Conservation (phyloP, 768 basidiomycete species). For the Crucibulum laeve region DNA sequence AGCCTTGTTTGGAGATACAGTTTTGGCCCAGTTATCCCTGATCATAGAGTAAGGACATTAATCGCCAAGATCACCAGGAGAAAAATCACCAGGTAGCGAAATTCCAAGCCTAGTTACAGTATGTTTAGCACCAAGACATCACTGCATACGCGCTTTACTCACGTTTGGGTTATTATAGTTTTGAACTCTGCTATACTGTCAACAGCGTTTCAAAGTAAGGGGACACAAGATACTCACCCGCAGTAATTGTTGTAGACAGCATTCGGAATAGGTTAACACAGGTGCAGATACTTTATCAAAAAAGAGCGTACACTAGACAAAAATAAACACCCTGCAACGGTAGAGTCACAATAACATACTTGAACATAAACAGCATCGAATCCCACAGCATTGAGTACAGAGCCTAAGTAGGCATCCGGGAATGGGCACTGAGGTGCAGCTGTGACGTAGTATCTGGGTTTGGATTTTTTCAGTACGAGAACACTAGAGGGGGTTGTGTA, state of each 20-base stretch:
- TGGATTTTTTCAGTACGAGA: conserved; percentile 7
- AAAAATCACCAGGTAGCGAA: conserved; percentile 36
- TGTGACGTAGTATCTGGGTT: conserved; percentile 49
- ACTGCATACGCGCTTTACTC: conserved; percentile 9
- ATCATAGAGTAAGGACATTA: neutral
- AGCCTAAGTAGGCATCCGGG: conserved; percentile 54
- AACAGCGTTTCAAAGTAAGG: neutral
- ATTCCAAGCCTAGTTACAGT: conserved; percentile 36
- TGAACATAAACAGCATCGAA: conserved; percentile 70
- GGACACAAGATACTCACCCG: conserved; percentile 11
- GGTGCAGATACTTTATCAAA: conserved; percentile 5
- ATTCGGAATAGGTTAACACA: conserved; percentile 13
- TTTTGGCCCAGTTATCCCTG: conserved; percentile 57
- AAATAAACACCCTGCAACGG: neutral
- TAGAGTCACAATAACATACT: conserved; percentile 33
- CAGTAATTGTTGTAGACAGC: conserved; percentile 43
- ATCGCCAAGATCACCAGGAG: too few relatives aligned
- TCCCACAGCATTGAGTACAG: conserved; percentile 48
- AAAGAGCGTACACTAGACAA: conserved; percentile 9
- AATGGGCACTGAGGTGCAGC: conserved; percentile 55
- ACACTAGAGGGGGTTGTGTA: neutral
- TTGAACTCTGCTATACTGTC: conserved; percentile 20
- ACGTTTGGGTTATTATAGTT: conserved; percentile 37
- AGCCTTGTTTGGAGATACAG: conserved; percentile 42
- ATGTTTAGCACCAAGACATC: conserved; percentile 1